These are phyloP conservation scores for Metschnikowia corniflorae DNA, from an alignment of 805 yeast species.

Conservation along the genomic window DNA sequence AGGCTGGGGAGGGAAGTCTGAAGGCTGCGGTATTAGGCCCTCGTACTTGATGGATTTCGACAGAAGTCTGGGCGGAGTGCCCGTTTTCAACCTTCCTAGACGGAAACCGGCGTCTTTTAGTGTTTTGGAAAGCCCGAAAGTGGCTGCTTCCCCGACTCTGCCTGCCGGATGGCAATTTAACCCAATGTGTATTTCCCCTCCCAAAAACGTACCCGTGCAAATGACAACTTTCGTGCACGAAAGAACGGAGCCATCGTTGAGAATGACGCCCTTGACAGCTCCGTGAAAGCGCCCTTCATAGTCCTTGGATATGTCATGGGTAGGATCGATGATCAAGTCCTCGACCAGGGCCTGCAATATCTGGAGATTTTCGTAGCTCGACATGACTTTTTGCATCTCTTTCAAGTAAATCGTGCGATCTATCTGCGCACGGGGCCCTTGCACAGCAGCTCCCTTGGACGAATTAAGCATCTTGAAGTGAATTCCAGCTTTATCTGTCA, in stretches of 20 bases:
- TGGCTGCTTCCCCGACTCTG: conserved; percentile 87
- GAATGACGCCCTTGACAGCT: conserved; percentile 63
- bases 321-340: conserved; percentile 66
- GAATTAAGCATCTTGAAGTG: conserved; percentile 84
- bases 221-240: conserved; percentile 69
- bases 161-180: conserved; percentile 80
- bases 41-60: conserved; percentile 66
- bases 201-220: conserved; percentile 92
- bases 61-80: conserved; percentile 91
- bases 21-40: conserved; percentile 63
- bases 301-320: conserved; percentile 18
- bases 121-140: conserved; percentile 83
- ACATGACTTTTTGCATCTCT: conserved; percentile 73
- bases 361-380: conserved; percentile 51
- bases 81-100: conserved; percentile 89
- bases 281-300: conserved; percentile 42
- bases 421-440: conserved; percentile 98
- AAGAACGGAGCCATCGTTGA: conserved; percentile 63
- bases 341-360: conserved; percentile 75
- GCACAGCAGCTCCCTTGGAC: conserved; percentile 92
- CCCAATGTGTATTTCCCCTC: conserved; percentile 95
- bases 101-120: conserved; percentile 72
- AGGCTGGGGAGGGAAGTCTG: conserved; percentile 83
- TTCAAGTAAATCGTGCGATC: conserved; percentile 74
- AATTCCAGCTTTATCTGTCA: conserved; percentile 92